Evolutionary conservation across 371 early-diverging fungal genomes (phyloP).

Genomic region (Syncephalastrum sp.): DNA sequence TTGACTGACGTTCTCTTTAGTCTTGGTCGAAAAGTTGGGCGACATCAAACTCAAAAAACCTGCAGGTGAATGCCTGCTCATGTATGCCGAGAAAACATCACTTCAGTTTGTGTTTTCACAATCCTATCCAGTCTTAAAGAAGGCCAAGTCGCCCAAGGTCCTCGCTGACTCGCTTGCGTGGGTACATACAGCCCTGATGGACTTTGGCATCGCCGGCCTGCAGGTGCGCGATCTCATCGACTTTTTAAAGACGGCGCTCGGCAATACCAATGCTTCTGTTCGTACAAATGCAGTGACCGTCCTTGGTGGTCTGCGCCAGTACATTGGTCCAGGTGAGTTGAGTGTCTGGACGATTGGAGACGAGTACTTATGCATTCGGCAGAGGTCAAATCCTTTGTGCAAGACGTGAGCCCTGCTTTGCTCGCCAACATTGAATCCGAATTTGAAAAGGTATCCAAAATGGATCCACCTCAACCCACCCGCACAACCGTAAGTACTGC

Average conservation of each 20-base stretch:
- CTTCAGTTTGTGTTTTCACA: slow-evolving; percentile 80
- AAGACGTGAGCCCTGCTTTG: slow-evolving; percentile 82
- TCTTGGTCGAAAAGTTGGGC: slow-evolving; percentile 86
- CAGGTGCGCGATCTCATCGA: slow-evolving; percentile 78
- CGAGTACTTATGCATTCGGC: slow-evolving; percentile 2
- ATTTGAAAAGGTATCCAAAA: slow-evolving; percentile 81
- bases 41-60: slow-evolving; percentile 90
- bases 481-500: slow-evolving; percentile 33
- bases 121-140: slow-evolving; percentile 74
- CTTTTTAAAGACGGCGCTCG: slow-evolving; percentile 73
- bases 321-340: slow-evolving; percentile 74
- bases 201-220: slow-evolving; percentile 85
- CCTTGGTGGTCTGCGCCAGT: slow-evolving; percentile 79
- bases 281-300: slow-evolving; percentile 77
- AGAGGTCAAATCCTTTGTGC: slow-evolving; percentile 74
- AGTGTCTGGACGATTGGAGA: neutral
- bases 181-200: slow-evolving; percentile 78
- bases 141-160: slow-evolving; percentile 88
- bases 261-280: slow-evolving; percentile 83
- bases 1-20: slow-evolving; percentile 21
- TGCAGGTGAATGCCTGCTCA: slow-evolving; percentile 75
- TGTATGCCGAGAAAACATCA: slow-evolving; percentile 72
- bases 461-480: slow-evolving; percentile 77
- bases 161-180: slow-evolving; percentile 83
- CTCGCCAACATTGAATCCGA: slow-evolving; percentile 87